A percentile compares a stretch with the other conserved stretches of the same genome.
phyloP scores from a whole-genome alignment of 2,329 filamentous ascomycete genomes.

The Colletotrichum sp. region DNA sequence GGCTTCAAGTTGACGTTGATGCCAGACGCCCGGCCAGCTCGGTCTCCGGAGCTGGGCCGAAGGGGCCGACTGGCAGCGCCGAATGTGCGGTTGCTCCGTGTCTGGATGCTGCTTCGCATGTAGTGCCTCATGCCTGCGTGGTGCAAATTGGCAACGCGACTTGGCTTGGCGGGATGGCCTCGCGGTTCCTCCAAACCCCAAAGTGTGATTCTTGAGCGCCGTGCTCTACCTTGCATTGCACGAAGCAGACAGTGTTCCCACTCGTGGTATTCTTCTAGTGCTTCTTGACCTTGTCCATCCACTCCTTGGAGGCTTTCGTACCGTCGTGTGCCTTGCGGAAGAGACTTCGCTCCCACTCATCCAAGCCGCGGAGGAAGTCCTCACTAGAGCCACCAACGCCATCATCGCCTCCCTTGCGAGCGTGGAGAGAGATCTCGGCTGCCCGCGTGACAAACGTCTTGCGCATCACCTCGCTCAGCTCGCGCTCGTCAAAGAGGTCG shows the following conservation, averaged over 20 bases:
- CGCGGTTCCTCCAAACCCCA: not conserved
- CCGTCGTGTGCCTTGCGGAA: slow-evolving; percentile 79
- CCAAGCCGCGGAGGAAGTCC: slow-evolving; percentile 86
- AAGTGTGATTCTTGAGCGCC: not conserved
- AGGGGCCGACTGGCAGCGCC: not conserved
- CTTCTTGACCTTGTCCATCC: slow-evolving; percentile 64
- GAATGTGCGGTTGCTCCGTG: not conserved
- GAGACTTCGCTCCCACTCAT: slow-evolving; percentile 84
- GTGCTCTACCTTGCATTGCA: accelerated
- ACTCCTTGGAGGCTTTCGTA: slow-evolving; percentile 71
- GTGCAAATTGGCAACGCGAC: not conserved
- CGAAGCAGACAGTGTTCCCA: not conserved
- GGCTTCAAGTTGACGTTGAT: not conserved
- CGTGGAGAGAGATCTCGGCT: slow-evolving; percentile 84
- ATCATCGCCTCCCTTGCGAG: slow-evolving; percentile 80
- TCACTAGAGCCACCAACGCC: slow-evolving; percentile 65
- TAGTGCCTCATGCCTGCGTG: not conserved
- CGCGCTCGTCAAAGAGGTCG: slow-evolving; percentile 84
- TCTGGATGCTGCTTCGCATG: not conserved
- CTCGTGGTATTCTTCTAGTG: slow-evolving; percentile 24
- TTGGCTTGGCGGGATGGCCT: not conserved
- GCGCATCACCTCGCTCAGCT: slow-evolving; percentile 76
- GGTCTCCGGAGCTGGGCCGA: not conserved
- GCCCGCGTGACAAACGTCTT: slow-evolving; percentile 84
- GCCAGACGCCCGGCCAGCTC: not conserved